Evolutionary conservation across 2,329 filamentous ascomycete genomes (phyloP).

Genomic region (Calonectria naviculata): DNA sequence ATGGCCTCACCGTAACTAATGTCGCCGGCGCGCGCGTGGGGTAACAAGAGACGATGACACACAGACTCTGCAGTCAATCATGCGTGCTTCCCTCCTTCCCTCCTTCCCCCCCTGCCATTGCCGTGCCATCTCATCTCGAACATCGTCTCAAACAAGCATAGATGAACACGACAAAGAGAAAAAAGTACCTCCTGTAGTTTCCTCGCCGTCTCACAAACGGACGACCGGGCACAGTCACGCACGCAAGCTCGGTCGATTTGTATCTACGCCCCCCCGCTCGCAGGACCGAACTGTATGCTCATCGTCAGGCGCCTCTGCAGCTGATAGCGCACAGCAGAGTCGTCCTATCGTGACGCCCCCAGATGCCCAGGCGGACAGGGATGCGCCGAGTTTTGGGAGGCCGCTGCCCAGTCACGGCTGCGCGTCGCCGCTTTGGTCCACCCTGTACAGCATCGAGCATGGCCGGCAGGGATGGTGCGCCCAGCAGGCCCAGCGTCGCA

Average conservation of each 20-base stretch:
- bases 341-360: not conserved
- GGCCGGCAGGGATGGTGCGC: slow-evolving; percentile 3
- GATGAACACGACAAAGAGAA: not conserved
- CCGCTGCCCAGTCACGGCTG: not conserved
- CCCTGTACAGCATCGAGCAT: slow-evolving; percentile 4
- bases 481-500: not conserved
- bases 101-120: not conserved
- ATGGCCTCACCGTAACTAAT: slow-evolving; percentile 36
- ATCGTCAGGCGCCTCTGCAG: slow-evolving; percentile 42
- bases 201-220: not conserved
- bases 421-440: slow-evolving; percentile 3
- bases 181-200: not conserved
- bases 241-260: not conserved
- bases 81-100: not conserved
- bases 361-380: not conserved
- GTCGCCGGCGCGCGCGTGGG: not conserved
- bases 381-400: not conserved
- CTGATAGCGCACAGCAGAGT: slow-evolving; percentile 12
- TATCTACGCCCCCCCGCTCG: not conserved
- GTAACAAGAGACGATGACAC: not conserved
- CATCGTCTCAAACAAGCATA: not conserved
- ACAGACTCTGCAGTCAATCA: not conserved
- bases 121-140: slow-evolving; percentile 2
- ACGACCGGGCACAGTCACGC: not conserved
- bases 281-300: not conserved